phyloP scores from a whole-genome alignment of 2,329 filamentous ascomycete species.

The Chaetothyriales sp. region DNA sequence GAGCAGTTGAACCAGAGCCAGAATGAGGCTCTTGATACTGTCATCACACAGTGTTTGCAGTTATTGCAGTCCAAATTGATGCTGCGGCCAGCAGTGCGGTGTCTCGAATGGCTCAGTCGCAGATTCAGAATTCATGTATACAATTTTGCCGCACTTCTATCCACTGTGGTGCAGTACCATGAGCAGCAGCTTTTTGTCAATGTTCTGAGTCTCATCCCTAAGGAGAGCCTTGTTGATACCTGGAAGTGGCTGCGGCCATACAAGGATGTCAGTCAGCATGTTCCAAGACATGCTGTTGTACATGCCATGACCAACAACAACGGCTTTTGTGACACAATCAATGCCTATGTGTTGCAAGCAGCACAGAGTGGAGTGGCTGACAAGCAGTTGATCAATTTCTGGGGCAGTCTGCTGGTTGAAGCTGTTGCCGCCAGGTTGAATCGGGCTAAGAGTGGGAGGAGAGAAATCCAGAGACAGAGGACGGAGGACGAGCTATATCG shows the following conservation, averaged over 20 bases:
- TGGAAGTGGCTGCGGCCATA: slow-evolving; percentile 82
- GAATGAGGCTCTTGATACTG: slow-evolving; percentile 65
- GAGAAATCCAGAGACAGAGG: slow-evolving; percentile 60
- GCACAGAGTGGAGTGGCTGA: slow-evolving; percentile 59
- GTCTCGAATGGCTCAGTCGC: slow-evolving; percentile 86
- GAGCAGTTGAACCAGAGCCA: slow-evolving; percentile 67
- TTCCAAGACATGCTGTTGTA: slow-evolving; percentile 67
- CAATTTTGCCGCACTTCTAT: slow-evolving; percentile 62
- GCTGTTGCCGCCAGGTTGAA: slow-evolving; percentile 72
- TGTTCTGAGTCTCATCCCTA: slow-evolving; percentile 70
- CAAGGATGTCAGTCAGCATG: slow-evolving; percentile 57
- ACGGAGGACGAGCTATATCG: slow-evolving; percentile 61
- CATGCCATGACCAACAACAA: slow-evolving; percentile 68
- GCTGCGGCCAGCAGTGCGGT: slow-evolving; percentile 75
- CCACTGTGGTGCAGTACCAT: slow-evolving; percentile 88
- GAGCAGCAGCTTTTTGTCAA: slow-evolving; percentile 70
- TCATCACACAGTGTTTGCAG: slow-evolving; percentile 68
- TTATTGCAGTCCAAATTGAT: slow-evolving; percentile 62
- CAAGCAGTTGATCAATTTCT: slow-evolving; percentile 68
- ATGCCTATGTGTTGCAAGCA: slow-evolving; percentile 61
- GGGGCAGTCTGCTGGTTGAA: slow-evolving; percentile 78
- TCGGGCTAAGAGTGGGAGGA: slow-evolving; percentile 57
- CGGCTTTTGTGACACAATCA: slow-evolving; percentile 60
- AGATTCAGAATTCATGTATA: slow-evolving; percentile 86
- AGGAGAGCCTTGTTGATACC: slow-evolving; percentile 51